Percentiles rank a stretch among this genome's conserved stretches.
Evolutionary conservation across 2,329 filamentous ascomycete genomes (phyloP).

Genomic region (Alternaria brassicicola): DNA sequence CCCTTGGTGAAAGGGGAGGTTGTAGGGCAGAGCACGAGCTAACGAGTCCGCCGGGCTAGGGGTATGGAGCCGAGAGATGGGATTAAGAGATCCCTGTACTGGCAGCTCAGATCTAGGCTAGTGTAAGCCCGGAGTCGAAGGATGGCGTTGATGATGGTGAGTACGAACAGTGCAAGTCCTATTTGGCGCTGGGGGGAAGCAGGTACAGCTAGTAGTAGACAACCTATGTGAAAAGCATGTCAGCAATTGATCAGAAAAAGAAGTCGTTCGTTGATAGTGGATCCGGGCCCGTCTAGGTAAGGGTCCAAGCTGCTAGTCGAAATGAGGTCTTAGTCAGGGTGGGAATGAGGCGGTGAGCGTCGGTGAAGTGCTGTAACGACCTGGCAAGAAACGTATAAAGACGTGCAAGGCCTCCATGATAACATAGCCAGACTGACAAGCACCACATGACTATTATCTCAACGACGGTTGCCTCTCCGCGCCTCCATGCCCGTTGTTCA

Average conservation of each 20-base stretch:
- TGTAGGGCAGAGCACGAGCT: constrained; percentile 58
- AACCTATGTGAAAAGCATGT: constrained; percentile 15
- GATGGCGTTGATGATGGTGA: background rate
- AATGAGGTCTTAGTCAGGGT: background rate
- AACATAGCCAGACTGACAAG: background rate
- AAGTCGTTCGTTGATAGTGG: background rate
- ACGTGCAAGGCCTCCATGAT: background rate
- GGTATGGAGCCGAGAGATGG: constrained; percentile 51
- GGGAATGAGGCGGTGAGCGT: constrained; percentile 2
- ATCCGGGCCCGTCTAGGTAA: constrained; percentile 1
- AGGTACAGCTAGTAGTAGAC: constrained; percentile 25
- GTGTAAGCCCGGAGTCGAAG: constrained; percentile 28
- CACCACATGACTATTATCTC: background rate
- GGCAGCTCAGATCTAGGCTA: constrained; percentile 46
- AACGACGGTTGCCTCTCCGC: background rate
- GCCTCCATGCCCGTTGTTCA: background rate
- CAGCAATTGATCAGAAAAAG: constrained; percentile 14
- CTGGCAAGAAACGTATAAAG: background rate
- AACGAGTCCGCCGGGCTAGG: constrained; percentile 57
- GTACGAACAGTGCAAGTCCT: constrained; percentile 33
- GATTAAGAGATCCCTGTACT: constrained; percentile 52
- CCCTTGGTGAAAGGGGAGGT: constrained; percentile 44
- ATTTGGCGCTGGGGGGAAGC: constrained; percentile 15
- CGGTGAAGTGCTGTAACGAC: background rate
- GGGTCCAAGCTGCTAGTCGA: constrained; percentile 1